Conservation (phyloP, 257 asterid genomes). For the Solanum chiquidenum region DNA sequence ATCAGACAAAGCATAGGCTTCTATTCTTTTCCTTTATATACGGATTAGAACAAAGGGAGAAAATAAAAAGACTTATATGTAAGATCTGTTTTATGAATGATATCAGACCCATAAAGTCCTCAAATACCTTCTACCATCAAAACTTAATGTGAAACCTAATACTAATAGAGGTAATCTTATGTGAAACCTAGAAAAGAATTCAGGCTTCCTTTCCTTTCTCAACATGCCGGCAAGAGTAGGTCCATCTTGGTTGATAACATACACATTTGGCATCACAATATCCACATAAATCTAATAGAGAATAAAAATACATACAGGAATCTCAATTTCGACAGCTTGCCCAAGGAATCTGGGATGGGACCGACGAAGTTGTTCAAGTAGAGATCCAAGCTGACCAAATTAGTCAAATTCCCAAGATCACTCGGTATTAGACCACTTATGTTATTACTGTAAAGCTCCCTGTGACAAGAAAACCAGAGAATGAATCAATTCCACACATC, state of each 20-base stretch:
- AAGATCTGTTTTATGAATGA: not conserved
- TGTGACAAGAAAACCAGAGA: conserved; percentile 11
- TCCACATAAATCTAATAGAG: not conserved
- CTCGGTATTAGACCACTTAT: conserved; percentile 77
- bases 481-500: not conserved
- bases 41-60: not conserved
- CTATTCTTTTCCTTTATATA: not conserved
- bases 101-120: not conserved
- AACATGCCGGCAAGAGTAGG: not conserved
- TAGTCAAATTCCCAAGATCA: conserved; percentile 91
- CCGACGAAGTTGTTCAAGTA: conserved; percentile 84
- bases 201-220: not conserved
- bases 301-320: conserved; percentile 68
- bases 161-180: not conserved
- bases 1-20: not conserved
- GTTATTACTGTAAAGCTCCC: conserved; percentile 95
- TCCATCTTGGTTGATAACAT: not conserved
- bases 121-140: not conserved
- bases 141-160: not conserved
- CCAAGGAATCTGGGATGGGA: conserved; percentile 82
- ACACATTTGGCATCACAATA: not conserved
- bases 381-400: conserved; percentile 98
- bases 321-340: conserved; percentile 74
- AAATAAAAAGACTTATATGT: not conserved
- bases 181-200: not conserved